Evolutionary conservation across 2,329 filamentous ascomycete species (phyloP).

Genomic region (Aspergillus felis): DNA sequence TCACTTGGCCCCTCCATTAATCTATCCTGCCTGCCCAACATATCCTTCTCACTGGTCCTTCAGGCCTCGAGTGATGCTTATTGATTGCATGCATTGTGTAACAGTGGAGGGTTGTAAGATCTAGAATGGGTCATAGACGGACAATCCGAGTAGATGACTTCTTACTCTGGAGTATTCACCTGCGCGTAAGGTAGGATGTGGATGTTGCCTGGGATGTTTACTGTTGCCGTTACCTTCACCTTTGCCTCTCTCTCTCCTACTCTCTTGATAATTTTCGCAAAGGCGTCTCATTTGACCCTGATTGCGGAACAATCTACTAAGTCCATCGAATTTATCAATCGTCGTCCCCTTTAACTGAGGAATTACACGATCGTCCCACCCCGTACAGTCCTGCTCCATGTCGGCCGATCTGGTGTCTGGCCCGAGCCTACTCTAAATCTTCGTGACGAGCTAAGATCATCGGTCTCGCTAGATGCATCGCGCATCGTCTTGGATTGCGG

Average conservation of each 20-base stretch:
- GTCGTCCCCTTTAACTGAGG: not conserved
- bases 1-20: not conserved
- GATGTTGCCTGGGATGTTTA: not conserved
- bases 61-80: not conserved
- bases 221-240: not conserved
- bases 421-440: constrained; percentile 9
- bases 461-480: constrained; percentile 14
- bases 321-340: not conserved
- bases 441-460: constrained; percentile 10
- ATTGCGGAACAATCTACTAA: not conserved
- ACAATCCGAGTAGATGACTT: not conserved
- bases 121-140: not conserved
- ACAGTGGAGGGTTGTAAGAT: not conserved
- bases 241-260: not conserved
- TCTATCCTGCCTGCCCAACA: not conserved
- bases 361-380: not conserved
- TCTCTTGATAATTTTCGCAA: not conserved
- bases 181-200: not conserved
- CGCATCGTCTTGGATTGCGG: constrained; percentile 4
- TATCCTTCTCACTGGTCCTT: not conserved
- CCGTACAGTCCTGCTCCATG: constrained; percentile 5
- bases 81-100: not conserved
- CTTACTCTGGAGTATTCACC: not conserved
- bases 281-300: not conserved
- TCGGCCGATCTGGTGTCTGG: constrained; percentile 4